Evolutionary conservation across 164 flowering plant genomes (phyloP).

Genomic region (Vitis rotundifolia): DNA sequence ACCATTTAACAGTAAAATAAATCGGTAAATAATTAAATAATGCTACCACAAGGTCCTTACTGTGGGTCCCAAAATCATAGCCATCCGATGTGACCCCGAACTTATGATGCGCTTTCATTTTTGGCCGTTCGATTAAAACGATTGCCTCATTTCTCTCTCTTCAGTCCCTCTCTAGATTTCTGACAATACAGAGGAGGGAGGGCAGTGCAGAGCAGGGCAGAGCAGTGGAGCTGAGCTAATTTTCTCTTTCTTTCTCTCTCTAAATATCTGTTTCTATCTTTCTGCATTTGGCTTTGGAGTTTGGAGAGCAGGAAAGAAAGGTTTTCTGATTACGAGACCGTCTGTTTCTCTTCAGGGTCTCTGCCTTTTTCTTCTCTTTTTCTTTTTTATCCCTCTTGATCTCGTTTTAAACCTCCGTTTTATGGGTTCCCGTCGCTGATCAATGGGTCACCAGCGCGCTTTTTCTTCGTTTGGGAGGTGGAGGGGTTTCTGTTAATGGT

Average conservation of each 20-base stretch:
- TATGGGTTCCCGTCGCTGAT: background rate
- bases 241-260: constrained; percentile 7
- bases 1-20: too few relatives aligned
- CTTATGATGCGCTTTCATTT: background rate
- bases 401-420: background rate
- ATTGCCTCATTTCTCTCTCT: constrained; percentile 7
- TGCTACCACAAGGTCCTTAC: too few relatives aligned
- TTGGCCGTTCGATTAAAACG: constrained; percentile 19
- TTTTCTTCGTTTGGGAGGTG: background rate
- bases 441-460: constrained; percentile 13
- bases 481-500: constrained; percentile 1
- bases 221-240: background rate
- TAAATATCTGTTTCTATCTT: background rate
- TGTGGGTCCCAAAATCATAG: background rate
- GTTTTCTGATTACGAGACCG: constrained; percentile 7
- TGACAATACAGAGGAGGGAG: too few relatives aligned
- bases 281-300: constrained; percentile 9
- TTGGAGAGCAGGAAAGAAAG: constrained; percentile 4
- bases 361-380: background rate
- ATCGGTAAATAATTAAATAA: too few relatives aligned
- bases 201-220: too few relatives aligned
- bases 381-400: background rate
- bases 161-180: constrained; percentile 2
- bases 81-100: constrained; percentile 1
- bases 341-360: background rate